phyloP scores from a whole-genome alignment of 768 basidiomycete species.

The Termitomyces sp. region DNA sequence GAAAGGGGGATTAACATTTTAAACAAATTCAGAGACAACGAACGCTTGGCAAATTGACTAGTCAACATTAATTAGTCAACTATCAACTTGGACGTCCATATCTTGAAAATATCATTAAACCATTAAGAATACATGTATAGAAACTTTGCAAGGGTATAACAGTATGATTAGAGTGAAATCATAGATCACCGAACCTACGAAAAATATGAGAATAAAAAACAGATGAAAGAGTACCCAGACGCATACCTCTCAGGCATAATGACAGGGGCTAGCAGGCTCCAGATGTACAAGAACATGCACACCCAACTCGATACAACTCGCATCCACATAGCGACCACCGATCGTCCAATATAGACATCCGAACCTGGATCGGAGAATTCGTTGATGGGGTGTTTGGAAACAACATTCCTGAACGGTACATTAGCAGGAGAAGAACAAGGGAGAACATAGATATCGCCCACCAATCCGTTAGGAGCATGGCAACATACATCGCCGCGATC shows the following conservation, averaged over 20 bases:
- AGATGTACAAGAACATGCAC: slow-evolving; percentile 80
- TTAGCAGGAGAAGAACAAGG: not conserved
- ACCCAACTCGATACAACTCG: slow-evolving; percentile 94
- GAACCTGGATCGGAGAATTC: slow-evolving; percentile 50
- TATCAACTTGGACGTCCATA: not conserved
- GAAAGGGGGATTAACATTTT: no score
- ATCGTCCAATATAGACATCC: slow-evolving; percentile 90
- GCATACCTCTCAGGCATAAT: slow-evolving; percentile 86
- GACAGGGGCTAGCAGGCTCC: slow-evolving; percentile 87
- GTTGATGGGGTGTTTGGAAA: slow-evolving; percentile 50
- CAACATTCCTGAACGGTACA: slow-evolving; percentile 59
- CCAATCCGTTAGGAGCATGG: slow-evolving; percentile 97
- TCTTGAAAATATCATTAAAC: not conserved
- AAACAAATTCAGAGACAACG: not conserved
- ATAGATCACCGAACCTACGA: slow-evolving; percentile 22
- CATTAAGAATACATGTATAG: not conserved
- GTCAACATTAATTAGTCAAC: no score
- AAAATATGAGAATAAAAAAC: not conserved
- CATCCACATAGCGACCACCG: slow-evolving; percentile 99
- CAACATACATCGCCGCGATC: slow-evolving; percentile 96
- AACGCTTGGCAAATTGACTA: no score
- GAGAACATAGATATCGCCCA: slow-evolving; percentile 34
- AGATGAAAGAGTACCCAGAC: not conserved
- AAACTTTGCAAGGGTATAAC: not conserved
- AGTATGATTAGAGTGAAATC: not conserved